Percentiles rank a stretch among this genome's conserved stretches.
Evolutionary conservation across 23 red algal genomes (phyloP).

Genomic region (Gracilaria gracilis): DNA sequence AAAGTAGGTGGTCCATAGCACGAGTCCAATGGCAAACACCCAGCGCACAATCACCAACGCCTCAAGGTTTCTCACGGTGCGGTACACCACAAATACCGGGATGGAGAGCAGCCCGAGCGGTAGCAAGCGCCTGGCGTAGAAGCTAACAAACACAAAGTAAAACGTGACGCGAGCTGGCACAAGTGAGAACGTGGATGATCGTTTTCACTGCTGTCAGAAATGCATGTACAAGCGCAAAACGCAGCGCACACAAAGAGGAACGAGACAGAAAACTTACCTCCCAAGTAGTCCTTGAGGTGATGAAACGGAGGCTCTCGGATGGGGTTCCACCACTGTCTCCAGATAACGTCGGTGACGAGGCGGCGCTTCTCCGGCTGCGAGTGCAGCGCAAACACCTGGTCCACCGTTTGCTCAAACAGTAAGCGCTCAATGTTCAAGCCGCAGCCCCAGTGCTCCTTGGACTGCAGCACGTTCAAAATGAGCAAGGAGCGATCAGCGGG

Average conservation of each 20-base stretch:
- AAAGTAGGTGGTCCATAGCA: constrained; percentile 80
- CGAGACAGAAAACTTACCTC: constrained; percentile 11
- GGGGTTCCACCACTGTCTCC: constrained; percentile 68
- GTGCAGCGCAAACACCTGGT: constrained; percentile 72
- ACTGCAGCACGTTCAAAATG: constrained; percentile 56
- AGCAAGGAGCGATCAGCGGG: constrained; percentile 73
- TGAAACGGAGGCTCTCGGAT: constrained; percentile 56
- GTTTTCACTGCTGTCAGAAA: too few species aligned
- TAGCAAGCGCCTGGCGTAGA: constrained; percentile 65
- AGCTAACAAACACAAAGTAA: constrained; percentile 83
- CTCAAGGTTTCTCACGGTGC: constrained; percentile 19
- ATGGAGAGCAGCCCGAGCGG: constrained; percentile 59
- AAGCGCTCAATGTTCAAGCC: constrained; percentile 73
- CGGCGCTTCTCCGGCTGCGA: constrained; percentile 1
- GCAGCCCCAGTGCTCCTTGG: constrained; percentile 78
- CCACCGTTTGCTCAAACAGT: constrained; percentile 32
- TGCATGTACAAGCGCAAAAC: too few species aligned
- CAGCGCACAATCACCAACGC: constrained; percentile 53
- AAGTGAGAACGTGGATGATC: too few species aligned
- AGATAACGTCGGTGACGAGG: constrained; percentile 56
- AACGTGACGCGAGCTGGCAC: constrained; percentile 61
- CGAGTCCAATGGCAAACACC: constrained; percentile 61
- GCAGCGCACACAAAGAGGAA: too few species aligned
- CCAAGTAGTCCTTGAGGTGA: constrained; percentile 70
- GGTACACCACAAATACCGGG: constrained; percentile 62